phyloP scores from a whole-genome alignment of 2,329 filamentous ascomycete species.

The Paracoccidioides brasiliensis region DNA sequence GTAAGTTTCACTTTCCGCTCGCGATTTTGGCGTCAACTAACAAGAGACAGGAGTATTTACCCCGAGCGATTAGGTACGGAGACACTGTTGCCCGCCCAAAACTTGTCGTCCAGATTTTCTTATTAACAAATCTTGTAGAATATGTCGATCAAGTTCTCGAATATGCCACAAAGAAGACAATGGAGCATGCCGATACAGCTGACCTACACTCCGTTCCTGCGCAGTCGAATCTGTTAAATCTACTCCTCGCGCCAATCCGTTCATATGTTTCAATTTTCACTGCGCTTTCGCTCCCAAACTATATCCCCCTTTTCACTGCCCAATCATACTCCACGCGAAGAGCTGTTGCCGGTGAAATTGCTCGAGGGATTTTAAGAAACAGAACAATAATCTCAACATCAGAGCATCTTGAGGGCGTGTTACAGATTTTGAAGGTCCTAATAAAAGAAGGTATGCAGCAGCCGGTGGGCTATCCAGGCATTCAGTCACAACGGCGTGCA shows the following conservation, averaged over 20 bases:
- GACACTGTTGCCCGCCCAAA: background rate
- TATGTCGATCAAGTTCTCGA: conserved; percentile 90
- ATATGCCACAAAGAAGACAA: conserved; percentile 75
- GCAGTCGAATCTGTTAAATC: conserved; percentile 76
- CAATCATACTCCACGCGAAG: conserved; percentile 88
- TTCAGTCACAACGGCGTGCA: conserved; percentile 57
- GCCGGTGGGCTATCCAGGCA: conserved; percentile 70
- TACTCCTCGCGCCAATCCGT: conserved; percentile 81
- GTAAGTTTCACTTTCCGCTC: conserved; percentile 24
- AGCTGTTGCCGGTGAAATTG: conserved; percentile 80
- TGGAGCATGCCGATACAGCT: conserved; percentile 84
- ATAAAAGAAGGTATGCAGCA: conserved; percentile 85
- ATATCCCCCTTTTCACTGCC: conserved; percentile 75
- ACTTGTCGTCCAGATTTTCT: background rate
- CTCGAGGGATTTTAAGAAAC: conserved; percentile 67
- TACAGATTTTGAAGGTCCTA: conserved; percentile 78
- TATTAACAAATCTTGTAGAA: conserved; percentile 36
- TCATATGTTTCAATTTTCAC: conserved; percentile 91
- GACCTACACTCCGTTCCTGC: conserved; percentile 79
- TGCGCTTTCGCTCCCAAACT: conserved; percentile 83
- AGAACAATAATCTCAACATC: conserved; percentile 65
- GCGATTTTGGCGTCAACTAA: conserved; percentile 3
- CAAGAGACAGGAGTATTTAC: conserved; percentile 61
- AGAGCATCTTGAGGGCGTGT: conserved; percentile 71
- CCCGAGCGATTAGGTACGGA: conserved; percentile 54